phyloP scores from a whole-genome alignment of 352 stramenopile genomes.

The Globisporangium polare region DNA sequence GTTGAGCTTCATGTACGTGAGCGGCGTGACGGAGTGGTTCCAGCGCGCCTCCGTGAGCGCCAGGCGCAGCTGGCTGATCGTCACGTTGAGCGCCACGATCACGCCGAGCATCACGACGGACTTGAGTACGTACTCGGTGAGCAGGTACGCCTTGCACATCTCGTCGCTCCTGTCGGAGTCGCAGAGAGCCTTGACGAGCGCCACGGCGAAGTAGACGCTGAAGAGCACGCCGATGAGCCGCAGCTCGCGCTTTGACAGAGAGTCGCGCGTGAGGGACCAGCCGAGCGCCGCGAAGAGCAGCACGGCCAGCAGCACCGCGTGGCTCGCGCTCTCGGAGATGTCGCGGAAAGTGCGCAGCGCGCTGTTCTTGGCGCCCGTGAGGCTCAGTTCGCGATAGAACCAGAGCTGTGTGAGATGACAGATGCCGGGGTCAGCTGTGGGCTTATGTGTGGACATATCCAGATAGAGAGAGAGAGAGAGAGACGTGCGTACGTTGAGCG shows the following conservation, averaged over 20 bases:
- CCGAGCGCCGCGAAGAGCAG: constrained; percentile 51
- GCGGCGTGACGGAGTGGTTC: constrained; percentile 50
- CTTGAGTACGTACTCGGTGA: constrained; percentile 63
- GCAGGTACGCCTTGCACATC: constrained; percentile 54
- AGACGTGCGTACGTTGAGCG: constrained; percentile 40
- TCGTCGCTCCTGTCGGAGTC: constrained; percentile 33
- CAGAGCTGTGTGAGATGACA: constrained; percentile 26
- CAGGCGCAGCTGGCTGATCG: constrained; percentile 45
- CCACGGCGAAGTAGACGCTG: constrained; percentile 33
- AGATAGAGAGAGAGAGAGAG: background rate
- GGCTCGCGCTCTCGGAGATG: constrained; percentile 34
- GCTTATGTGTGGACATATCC: background rate
- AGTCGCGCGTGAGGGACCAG: constrained; percentile 56
- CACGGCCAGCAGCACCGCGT: constrained; percentile 34
- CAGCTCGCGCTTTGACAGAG: constrained; percentile 35
- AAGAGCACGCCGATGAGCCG: constrained; percentile 35
- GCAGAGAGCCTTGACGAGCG: constrained; percentile 44
- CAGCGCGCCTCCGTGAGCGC: constrained; percentile 46
- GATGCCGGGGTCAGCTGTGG: background rate
- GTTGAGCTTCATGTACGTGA: constrained; percentile 72
- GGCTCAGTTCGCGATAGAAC: constrained; percentile 45
- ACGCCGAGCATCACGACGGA: constrained; percentile 64
- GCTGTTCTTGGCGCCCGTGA: constrained; percentile 22
- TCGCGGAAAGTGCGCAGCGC: constrained; percentile 31
- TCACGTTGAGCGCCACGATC: constrained; percentile 68